Conservation (phyloP, 805 yeast genomes). For the Dipodascus albidus region DNA sequence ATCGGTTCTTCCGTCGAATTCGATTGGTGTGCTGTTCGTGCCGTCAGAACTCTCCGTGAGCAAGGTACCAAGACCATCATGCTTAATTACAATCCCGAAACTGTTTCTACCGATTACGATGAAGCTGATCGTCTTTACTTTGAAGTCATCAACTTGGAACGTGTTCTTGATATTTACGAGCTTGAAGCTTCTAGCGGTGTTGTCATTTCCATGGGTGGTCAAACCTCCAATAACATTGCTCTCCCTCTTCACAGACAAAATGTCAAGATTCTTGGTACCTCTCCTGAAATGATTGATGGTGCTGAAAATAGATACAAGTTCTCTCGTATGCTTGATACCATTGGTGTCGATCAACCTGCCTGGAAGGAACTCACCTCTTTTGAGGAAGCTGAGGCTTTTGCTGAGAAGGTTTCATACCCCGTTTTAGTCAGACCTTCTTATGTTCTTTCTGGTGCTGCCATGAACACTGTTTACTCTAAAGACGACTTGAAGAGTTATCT, state of each 20-base stretch:
- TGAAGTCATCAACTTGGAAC: conserved; percentile 88
- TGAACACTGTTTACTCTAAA: conserved; percentile 89
- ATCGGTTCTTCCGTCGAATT: conserved; percentile 98
- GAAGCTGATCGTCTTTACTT: conserved; percentile 96
- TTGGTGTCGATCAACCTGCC: conserved; percentile 97
- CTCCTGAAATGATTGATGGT: conserved; percentile 96
- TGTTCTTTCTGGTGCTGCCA: conserved; percentile 96
- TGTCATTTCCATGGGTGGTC: conserved; percentile 97
- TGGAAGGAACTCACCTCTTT: conserved; percentile 96
- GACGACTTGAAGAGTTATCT: conserved; percentile 81
- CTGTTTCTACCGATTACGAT: conserved; percentile 97
- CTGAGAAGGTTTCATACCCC: conserved; percentile 84
- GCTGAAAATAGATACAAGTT: conserved; percentile 98
- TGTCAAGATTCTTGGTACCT: conserved; percentile 91
- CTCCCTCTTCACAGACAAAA: conserved; percentile 84
- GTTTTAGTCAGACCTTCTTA: conserved; percentile 96
- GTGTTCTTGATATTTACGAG: conserved; percentile 91
- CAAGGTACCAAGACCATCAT: conserved; percentile 83
- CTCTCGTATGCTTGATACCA: conserved; percentile 91
- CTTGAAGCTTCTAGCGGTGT: conserved; percentile 86
- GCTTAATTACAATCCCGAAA: conserved; percentile 97
- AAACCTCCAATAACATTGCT: conserved; percentile 94
- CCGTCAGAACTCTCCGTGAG: conserved; percentile 85
- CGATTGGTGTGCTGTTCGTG: conserved; percentile 99
- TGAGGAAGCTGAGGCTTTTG: conserved; percentile 86